Evolutionary conservation across 2,329 filamentous ascomycete genomes (phyloP).

Genomic region (Diplodia sapinea): DNA sequence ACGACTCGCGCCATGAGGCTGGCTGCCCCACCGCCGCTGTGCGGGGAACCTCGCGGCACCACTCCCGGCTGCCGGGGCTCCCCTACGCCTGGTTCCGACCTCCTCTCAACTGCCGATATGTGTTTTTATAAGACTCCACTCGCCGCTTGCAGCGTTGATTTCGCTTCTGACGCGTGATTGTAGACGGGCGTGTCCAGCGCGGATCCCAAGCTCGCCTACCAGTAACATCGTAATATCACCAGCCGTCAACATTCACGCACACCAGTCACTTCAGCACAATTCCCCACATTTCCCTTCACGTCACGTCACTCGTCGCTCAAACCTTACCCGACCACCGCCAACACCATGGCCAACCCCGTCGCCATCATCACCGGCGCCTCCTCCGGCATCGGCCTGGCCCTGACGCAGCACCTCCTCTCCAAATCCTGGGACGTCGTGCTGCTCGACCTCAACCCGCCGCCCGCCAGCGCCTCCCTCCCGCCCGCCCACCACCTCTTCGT

Average conservation of each 20-base stretch:
- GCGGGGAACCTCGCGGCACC: constrained; percentile 19
- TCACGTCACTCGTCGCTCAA: not conserved
- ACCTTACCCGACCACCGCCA: not conserved
- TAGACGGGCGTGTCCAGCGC: not conserved
- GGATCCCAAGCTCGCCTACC: constrained; percentile 6
- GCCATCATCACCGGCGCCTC: constrained; percentile 55
- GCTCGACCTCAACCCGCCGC: constrained; percentile 50
- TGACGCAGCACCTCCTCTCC: constrained; percentile 50
- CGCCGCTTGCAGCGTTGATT: not conserved
- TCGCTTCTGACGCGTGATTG: not conserved
- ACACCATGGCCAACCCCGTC: constrained; percentile 47
- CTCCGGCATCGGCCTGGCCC: constrained; percentile 53
- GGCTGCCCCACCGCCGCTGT: constrained; percentile 13
- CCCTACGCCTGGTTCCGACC: constrained; percentile 1
- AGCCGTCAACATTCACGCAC: not conserved
- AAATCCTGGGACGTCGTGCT: constrained; percentile 52
- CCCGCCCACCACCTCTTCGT: constrained; percentile 45
- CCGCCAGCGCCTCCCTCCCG: constrained; percentile 39
- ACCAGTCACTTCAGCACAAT: not conserved
- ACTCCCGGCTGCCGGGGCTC: constrained; percentile 1
- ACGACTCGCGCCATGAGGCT: constrained; percentile 9
- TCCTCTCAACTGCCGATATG: constrained; percentile 5
- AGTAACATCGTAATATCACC: not conserved
- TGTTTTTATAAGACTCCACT: not conserved
- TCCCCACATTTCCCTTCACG: not conserved